Evolutionary conservation across 352 stramenopile species (phyloP), one percentile per base, ranked within the genome.

Genomic region (Discostella stelligera): DNA sequence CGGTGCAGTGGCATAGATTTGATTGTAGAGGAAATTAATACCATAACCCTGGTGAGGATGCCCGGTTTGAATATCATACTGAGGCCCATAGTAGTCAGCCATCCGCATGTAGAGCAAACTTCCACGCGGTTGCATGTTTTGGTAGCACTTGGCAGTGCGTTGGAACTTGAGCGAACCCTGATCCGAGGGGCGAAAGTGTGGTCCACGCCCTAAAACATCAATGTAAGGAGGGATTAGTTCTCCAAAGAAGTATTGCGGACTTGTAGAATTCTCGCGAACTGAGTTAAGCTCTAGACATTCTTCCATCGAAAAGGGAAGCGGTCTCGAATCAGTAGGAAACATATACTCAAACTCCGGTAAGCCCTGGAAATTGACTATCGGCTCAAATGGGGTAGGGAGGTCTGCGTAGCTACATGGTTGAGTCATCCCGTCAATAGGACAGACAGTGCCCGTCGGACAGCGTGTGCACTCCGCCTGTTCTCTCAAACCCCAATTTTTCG

Each of bases 401-500:
- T 99, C 96, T n/a, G 83, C 69, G 21, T 89, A 88, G 7, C 89
- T 94, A 67, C 96, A 99, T 13, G 96, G 96, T 66, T 94, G 90
- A 11, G 94, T 97, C 87, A 98, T 98, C 9, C 95, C 96, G 65
- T 98, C 95, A 23, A 97, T 93, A 8, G 94, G 91, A 65, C 96
- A 98, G 1, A 98, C 94, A 0, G 94, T 90, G 11, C 96, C 96
- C 5, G 96, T 94, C 0, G 96, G 90, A 85, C 96, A 98, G 21
- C 90, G 85, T 5, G 88, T 94, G 81, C 96, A 99, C 74, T 98
- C 95, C 30, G 94, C 90, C 32, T 96, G 91, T n/a, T 96, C 93
- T 56, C 95, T 91, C 2, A 99, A 82, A 56, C 98, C 95, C 95
- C 96, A 99, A 84, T 99, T 98, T 84, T 98, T 98, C 14, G 94